Percentiles rank a stretch among this genome's conserved stretches.
Conservation (phyloP, 495 filamentous ascomycete species). For the Neurospora intermedia region DNA sequence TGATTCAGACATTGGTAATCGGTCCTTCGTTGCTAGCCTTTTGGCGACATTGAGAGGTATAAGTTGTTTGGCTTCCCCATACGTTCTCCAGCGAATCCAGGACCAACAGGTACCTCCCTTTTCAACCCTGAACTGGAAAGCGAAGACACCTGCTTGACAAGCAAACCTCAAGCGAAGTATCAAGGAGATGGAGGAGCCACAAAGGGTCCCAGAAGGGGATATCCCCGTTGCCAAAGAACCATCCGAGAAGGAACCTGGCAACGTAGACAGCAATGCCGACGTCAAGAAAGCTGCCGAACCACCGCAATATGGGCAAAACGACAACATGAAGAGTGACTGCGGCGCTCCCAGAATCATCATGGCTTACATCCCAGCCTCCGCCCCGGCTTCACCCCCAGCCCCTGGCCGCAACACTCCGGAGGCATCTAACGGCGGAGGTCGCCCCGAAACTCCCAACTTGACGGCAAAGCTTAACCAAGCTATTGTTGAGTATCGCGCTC, state of each 20-base stretch:
- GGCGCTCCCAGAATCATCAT: neutral
- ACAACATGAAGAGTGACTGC: neutral
- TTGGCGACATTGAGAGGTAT: neutral
- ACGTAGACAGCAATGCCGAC: neutral
- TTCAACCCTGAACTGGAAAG: neutral
- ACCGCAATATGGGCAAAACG: neutral
- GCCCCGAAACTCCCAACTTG: neutral
- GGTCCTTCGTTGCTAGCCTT: neutral
- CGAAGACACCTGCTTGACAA: neutral
- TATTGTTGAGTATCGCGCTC: neutral
- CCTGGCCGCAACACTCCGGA: neutral
- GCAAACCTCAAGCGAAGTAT: neutral
- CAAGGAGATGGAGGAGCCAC: neutral
- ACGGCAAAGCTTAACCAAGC: neutral
- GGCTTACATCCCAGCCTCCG: neutral
- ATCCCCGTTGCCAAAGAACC: neutral
- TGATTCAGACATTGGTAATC: neutral
- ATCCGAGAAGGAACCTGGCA: neutral
- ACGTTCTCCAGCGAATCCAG: neutral
- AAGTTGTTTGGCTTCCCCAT: neutral
- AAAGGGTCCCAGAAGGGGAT: neutral
- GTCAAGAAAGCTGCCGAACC: neutral
- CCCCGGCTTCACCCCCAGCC: neutral
- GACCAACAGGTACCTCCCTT: neutral
- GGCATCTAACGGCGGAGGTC: neutral